Percentiles rank a stretch among this genome's conserved stretches.
These are phyloP conservation scores for Poterioochromonas sp. DNA, from an alignment of 352 stramenopile species.

Conservation along the genomic window DNA sequence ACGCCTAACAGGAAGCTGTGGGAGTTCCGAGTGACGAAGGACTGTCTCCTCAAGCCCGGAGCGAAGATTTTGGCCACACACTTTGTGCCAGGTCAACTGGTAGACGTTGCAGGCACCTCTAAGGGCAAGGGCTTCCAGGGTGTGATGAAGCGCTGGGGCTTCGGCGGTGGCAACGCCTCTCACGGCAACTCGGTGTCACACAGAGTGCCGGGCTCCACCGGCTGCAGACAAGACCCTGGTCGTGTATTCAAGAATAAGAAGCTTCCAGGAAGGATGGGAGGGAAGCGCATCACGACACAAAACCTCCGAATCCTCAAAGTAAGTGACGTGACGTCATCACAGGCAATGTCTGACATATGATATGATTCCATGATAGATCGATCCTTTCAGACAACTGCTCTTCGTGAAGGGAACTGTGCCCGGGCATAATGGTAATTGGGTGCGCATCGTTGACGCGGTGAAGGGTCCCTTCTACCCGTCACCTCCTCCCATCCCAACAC, in stretches of 20 bases:
- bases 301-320: conserved; percentile 67
- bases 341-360: not conserved
- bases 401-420: conserved; percentile 84
- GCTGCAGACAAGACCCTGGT: conserved; percentile 94
- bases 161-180: conserved; percentile 79
- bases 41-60: conserved; percentile 68
- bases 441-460: conserved; percentile 69
- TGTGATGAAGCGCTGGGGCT: conserved; percentile 80
- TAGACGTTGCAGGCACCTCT: conserved; percentile 88
- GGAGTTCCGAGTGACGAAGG: conserved; percentile 39
- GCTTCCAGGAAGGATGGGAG: conserved; percentile 71
- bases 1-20: conserved; percentile 82
- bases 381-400: conserved; percentile 78
- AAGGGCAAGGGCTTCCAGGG: conserved; percentile 86
- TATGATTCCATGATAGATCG: conserved; percentile 63
- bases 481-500: conserved; percentile 67
- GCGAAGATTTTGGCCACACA: conserved; percentile 86
- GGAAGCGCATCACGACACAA: conserved; percentile 76
- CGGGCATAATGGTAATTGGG: conserved; percentile 57
- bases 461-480: conserved; percentile 52
- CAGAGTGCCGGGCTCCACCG: conserved; percentile 86
- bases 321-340: not conserved
- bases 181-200: conserved; percentile 97
- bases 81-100: conserved; percentile 89
- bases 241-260: conserved; percentile 99